Percentiles rank a stretch among this genome's conserved stretches.
Conservation (phyloP, 2,329 filamentous ascomycete genomes). For the Colletotrichum ledebouriae region DNA sequence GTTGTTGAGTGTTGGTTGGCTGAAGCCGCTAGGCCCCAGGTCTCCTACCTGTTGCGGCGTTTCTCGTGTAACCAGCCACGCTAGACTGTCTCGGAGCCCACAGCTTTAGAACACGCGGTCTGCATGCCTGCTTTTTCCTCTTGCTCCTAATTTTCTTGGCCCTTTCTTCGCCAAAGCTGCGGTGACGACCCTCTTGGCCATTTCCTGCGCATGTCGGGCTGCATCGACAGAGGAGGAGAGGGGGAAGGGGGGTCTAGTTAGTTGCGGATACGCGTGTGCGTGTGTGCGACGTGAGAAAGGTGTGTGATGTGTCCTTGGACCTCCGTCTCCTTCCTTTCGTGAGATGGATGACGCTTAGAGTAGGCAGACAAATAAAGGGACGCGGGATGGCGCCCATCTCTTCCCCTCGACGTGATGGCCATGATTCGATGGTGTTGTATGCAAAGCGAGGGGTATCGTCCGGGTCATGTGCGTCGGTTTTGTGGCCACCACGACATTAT, state of each 20-base stretch:
- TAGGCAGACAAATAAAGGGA: neutral
- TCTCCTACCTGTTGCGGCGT: neutral
- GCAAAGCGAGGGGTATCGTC: conserved; percentile 24
- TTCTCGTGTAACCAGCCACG: conserved; percentile 26
- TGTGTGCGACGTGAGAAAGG: conserved; percentile 5
- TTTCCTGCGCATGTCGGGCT: conserved; percentile 18
- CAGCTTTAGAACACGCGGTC: conserved; percentile 28
- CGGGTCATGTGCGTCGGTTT: conserved; percentile 20
- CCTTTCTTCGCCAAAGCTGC: conserved; percentile 2
- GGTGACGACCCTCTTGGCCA: conserved; percentile 15
- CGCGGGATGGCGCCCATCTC: neutral
- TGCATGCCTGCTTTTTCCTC: conserved; percentile 20
- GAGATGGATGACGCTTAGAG: neutral
- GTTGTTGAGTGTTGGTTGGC: conserved; percentile 19
- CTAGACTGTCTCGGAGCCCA: conserved; percentile 31
- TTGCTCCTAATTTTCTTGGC: neutral
- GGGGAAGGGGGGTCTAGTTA: neutral
- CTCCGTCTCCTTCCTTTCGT: neutral
- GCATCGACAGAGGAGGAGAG: conserved; percentile 18
- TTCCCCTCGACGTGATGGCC: neutral
- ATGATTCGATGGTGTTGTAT: neutral
- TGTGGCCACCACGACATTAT: conserved; percentile 15
- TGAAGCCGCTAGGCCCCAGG: neutral
- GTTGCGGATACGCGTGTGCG: neutral
- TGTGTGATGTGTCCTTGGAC: neutral